Evolutionary conservation across 306 rosid species (phyloP), one percentile per base, ranked within the genome.

Genomic region (Albizia julibrissin): DNA sequence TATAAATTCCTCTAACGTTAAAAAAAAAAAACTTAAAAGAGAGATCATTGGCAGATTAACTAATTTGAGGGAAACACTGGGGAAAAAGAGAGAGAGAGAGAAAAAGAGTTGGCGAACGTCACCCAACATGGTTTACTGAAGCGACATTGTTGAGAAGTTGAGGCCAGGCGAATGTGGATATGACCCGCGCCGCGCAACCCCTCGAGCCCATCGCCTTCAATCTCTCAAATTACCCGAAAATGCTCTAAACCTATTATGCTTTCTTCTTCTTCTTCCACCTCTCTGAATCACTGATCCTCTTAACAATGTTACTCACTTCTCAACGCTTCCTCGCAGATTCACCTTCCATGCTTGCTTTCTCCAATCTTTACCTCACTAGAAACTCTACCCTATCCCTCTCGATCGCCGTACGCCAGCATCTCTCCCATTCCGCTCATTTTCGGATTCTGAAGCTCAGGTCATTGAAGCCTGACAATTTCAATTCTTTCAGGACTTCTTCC

Each of bases 231-330:
- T 40, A 10, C 10, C 31, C 7, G 74, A n/a, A 69, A 42, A 40
- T 13, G 50, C 31, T 69, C 7, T 11, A 40, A 21, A 37, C 73
- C 50, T 50, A 50, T 4, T 39, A 39, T 37, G 29, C 18, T 68
- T 37, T 10, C 40, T 37, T 37, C 52, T 7, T n/a, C 56, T 70
- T 44, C 58, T 8, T 70, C 37, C 6, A 22, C 37, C 31, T 7
- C 19, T 43, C 37, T 27, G 3, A 71, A 24, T 71, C 75, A 24
- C 19, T 62, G 29, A 54, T 59, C 43, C 65, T 27, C 58, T 52
- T 34, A 31, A 86, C 87, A 77, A 93, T 93, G 95, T 79, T 91
- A 52, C 80, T 90, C 85, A 72, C 92, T 75, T 84, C 68, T 65
- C 87, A 69, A 5, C 76, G 59, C 6, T 83, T 88, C 26, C n/a